Percentiles rank a stretch among this genome's conserved stretches.
These are phyloP conservation scores for Colletotrichum liaoningense DNA, from an alignment of 2,329 filamentous ascomycete species.

Conservation along the genomic window DNA sequence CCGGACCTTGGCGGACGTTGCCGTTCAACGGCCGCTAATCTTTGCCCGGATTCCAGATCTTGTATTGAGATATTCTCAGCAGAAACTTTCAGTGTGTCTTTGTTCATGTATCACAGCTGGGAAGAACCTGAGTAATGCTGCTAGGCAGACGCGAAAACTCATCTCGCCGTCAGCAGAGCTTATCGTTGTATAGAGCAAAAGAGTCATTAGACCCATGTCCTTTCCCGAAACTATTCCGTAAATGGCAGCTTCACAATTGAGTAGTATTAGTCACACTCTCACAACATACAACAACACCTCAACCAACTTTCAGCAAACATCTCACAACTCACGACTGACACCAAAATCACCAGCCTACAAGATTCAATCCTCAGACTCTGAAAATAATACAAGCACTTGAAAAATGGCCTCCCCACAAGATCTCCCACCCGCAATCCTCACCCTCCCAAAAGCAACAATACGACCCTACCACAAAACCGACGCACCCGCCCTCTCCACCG, in stretches of 20 bases:
- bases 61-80: too few relatives aligned
- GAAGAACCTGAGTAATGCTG: too few relatives aligned
- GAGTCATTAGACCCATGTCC: conserved; percentile 16
- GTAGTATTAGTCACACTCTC: not conserved
- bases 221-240: not conserved
- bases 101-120: too few relatives aligned
- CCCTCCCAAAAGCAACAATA: conserved; percentile 44
- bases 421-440: conserved; percentile 17
- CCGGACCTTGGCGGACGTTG: not conserved
- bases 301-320: not conserved
- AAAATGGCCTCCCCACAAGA: conserved; percentile 1
- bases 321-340: not conserved
- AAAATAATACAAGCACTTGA: rapidly evolving
- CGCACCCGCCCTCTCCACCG: conserved; percentile 45
- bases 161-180: not conserved
- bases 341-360: not conserved
- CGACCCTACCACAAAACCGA: conserved; percentile 54
- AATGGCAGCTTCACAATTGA: not conserved
- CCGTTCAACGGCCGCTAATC: too few relatives aligned
- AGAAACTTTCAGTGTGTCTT: too few relatives aligned
- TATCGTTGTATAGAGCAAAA: not conserved
- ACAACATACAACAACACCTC: not conserved
- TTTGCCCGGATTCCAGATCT: too few relatives aligned
- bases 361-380: not conserved
- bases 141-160: not conserved